phyloP scores from a whole-genome alignment of 2,329 filamentous ascomycete species.

The Plectosphaerella sp. region DNA sequence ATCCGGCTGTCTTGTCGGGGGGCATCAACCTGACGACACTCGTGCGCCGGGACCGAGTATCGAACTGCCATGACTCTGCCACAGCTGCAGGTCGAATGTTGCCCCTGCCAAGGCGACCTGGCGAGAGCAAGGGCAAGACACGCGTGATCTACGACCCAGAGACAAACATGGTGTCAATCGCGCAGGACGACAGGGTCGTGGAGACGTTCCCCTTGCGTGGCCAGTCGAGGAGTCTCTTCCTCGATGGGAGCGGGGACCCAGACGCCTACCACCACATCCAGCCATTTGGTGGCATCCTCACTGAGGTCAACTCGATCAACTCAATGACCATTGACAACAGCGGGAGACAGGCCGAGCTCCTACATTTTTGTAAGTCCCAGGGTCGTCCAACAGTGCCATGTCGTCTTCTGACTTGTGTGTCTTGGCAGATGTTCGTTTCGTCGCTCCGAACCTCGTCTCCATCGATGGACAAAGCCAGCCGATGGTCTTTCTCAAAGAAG shows the following conservation, averaged over 20 bases:
- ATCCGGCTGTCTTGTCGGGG: no score
- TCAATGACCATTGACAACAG: slow-evolving; percentile 17
- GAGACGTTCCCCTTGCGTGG: background rate
- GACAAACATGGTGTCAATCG: background rate
- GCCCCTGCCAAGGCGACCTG: background rate
- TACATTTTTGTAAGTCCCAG: slow-evolving; percentile 19
- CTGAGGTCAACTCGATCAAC: slow-evolving; percentile 32
- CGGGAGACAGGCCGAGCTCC: slow-evolving; percentile 16
- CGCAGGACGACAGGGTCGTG: background rate
- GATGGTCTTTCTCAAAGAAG: slow-evolving; percentile 15
- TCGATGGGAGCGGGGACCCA: slow-evolving; percentile 15
- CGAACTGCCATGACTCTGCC: no score
- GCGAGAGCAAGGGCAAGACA: background rate
- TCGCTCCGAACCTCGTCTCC: slow-evolving; percentile 23
- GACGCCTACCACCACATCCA: slow-evolving; percentile 4
- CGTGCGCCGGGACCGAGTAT: no score
- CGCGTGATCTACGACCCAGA: background rate
- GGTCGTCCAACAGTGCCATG: background rate
- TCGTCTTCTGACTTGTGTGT: background rate
- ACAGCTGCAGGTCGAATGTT: background rate
- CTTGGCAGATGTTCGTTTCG: slow-evolving; percentile 15
- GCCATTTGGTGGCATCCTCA: slow-evolving; percentile 16
- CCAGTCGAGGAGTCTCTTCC: slow-evolving; percentile 7
- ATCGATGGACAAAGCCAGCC: slow-evolving; percentile 21
- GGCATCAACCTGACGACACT: no score